Base-by-base conservation (phyloP, 2,329 filamentous ascomycete species). In the Thermothelomyces thermophilus region DNA sequence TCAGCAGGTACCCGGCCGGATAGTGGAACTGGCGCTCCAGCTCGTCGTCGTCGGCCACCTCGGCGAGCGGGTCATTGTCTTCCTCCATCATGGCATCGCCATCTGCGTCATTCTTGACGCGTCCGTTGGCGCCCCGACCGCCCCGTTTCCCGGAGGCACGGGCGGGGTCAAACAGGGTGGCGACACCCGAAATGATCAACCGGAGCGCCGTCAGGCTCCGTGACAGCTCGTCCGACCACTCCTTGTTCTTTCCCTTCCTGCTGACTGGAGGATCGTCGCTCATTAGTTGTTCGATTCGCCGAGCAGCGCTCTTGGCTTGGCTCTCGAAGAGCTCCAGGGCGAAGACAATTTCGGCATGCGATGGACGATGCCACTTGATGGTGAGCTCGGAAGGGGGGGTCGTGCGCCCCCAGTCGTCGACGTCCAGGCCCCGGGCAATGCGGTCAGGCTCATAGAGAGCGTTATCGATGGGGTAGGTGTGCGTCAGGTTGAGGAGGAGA, bases 141-240 rank as follows among this genome's bases (percentile, higher is more conserved):
- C 72, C 67, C 3, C 64, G 61, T 46, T 76, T 68, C 24, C 77
- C 75, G 8, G 86, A 84, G 3, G 84, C 83, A 16, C 83, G 80
- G 59, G 82, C 79, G 1, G 89, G 83, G 62, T 96, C 89, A 63
- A 98, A 97, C 10, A 98, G 74, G 1, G 87, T 84, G 7, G 91
- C 90, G 51, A 95, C 83, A 46, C 93, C 93, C 3, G 91, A 94
- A 22, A 95, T 82, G 39, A 95, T 82, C n/a, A 98, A 76, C 26
- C 91, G 79, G 13, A 98, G 74, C 45, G 96, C 83, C 11, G 91
- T 87, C 50, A 98, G 76, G 58, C 95, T 89, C 48, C 93, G 77
- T 2, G 90, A 91, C 24, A 97, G 85, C 65, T 98, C 94, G 65
- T 98, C 93, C 0, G 91, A 96, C 93, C 93, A 98, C 61, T 96